These are phyloP conservation scores for Cardamine chenopodiifolia DNA, from an alignment of 345 rosid species.

Conservation along the genomic window DNA sequence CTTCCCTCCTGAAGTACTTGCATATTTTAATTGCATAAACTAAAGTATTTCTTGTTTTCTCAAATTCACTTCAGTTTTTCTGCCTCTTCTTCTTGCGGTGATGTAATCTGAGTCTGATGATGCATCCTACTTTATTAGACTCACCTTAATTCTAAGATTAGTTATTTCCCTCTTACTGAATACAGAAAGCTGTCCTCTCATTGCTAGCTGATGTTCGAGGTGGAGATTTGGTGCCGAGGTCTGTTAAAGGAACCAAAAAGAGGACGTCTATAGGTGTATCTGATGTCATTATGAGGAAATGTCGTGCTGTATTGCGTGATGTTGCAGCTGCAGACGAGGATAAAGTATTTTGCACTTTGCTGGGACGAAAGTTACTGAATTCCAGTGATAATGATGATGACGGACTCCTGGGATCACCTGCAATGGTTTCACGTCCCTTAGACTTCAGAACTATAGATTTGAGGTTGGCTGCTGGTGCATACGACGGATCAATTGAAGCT, in stretches of 20 bases:
- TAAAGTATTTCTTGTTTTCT: slow-evolving; percentile 8
- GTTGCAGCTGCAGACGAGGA: slow-evolving; percentile 85
- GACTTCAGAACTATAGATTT: slow-evolving; percentile 97
- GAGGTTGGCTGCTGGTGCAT: slow-evolving; percentile 89
- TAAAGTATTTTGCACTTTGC: slow-evolving; percentile 81
- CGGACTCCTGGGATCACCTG: slow-evolving; percentile 96
- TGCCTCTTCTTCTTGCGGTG: slow-evolving; percentile 15
- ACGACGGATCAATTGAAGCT: slow-evolving; percentile 83
- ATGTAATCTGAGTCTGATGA: slow-evolving; percentile 21
- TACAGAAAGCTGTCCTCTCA: slow-evolving; percentile 97
- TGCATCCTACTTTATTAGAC: slow-evolving; percentile 16
- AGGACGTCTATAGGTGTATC: slow-evolving; percentile 59
- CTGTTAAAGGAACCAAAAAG: slow-evolving; percentile 60
- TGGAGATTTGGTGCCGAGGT: slow-evolving; percentile 53
- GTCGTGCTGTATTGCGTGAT: slow-evolving; percentile 77
- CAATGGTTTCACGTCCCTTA: slow-evolving; percentile 90
- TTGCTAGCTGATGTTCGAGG: slow-evolving; percentile 69
- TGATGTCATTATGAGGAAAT: slow-evolving; percentile 83
- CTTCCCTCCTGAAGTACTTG: slow-evolving; percentile 31
- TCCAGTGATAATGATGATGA: slow-evolving; percentile 84
- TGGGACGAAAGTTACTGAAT: slow-evolving; percentile 76
- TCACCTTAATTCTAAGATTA: slow-evolving; percentile 19
- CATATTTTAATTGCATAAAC: slow-evolving; percentile 26
- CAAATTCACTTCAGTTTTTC: slow-evolving; percentile 5
- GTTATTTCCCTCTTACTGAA: slow-evolving; percentile 41